Evolutionary conservation across 768 basidiomycete species (phyloP), one percentile per base, ranked within the genome.

Genomic region (Naganishia vishniacii): DNA sequence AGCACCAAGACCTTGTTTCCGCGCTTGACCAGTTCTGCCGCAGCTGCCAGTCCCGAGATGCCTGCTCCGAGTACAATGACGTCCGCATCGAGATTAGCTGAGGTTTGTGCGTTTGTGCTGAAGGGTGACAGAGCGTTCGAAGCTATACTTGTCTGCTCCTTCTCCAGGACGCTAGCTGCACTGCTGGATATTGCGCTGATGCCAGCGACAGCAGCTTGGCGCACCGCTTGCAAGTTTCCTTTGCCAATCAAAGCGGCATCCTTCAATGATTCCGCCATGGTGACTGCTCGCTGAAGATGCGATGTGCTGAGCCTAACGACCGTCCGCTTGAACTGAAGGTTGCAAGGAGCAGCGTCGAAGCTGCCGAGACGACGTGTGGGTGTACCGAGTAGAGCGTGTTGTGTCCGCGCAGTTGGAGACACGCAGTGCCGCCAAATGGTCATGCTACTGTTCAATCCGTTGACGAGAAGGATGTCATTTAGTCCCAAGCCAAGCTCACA

Each of bases 1-100:
- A 76, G 65, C 18, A 76, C 65, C 18, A 76, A 65, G 6, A 74
- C 72, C 28, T 49, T 65, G 48, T 69, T 65, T 1, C 73, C 73
- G 47, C 68, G 70, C 18, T 60, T 18, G 18, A 68, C 59, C 1
- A 76, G 69, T 20, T 68, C 63, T 16, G 66, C 64, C 13, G 75
- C 75, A 2, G 73, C 69, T 13, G 62, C 62, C 23, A 63, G 29
- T 16, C 62, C 62, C 28, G 62, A 63, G 40, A 63, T 49, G 1
- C 62, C 62, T 13, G 45, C 62, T 49, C 62, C 62, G 26, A 63
- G 32, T 1, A 63, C 37, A 18, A 63, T 53, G 1, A 48, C 62
- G 26, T 63, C 62, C 32, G 53, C 53, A 40, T 56, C 37, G 23
- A 56, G 20, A 4, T 41, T 7, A n/a, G 37, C 7, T 18, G 7